Conservation (phyloP, 2,329 filamentous ascomycete species). For the Diplodia sapinea region DNA sequence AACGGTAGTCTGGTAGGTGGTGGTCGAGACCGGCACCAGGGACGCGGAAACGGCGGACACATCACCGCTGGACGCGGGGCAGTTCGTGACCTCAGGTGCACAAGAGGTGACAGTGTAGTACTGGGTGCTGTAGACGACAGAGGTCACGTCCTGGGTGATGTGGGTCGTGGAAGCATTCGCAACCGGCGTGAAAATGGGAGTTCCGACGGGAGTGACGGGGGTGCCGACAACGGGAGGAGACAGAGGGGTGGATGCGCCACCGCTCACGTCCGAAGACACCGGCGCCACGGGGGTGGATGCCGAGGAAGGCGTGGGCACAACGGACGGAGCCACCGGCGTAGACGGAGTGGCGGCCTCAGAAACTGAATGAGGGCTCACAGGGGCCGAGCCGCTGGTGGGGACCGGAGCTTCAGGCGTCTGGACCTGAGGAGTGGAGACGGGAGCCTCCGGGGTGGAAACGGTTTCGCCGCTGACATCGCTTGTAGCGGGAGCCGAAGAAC, state of each 20-base stretch:
- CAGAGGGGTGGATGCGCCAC: slow-evolving; percentile 6
- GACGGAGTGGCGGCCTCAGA: slow-evolving; percentile 22
- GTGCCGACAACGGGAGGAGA: slow-evolving; percentile 5
- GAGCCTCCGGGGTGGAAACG: slow-evolving; percentile 3
- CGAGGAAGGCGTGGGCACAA: slow-evolving; percentile 14
- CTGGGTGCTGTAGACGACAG: slow-evolving; percentile 22
- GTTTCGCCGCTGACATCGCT: slow-evolving; percentile 15
- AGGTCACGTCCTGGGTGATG: slow-evolving; percentile 17
- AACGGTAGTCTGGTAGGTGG: neutral
- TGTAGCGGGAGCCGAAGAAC: neutral
- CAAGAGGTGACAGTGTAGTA: slow-evolving; percentile 21
- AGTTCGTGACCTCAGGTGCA: slow-evolving; percentile 32
- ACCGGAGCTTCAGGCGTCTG: neutral
- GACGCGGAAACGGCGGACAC: slow-evolving; percentile 13
- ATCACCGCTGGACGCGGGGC: slow-evolving; percentile 34
- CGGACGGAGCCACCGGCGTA: neutral
- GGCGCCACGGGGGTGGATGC: slow-evolving; percentile 7
- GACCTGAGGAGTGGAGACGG: neutral
- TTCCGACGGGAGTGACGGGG: neutral
- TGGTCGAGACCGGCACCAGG: slow-evolving; percentile 10
- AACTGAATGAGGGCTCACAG: slow-evolving; percentile 8
- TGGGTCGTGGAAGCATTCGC: slow-evolving; percentile 13
- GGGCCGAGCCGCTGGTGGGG: neutral
- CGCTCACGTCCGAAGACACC: slow-evolving; percentile 10
- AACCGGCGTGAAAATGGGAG: neutral